Evolutionary conservation across 2,329 filamentous ascomycete species (phyloP).

Genomic region (Cordyceps sp.): DNA sequence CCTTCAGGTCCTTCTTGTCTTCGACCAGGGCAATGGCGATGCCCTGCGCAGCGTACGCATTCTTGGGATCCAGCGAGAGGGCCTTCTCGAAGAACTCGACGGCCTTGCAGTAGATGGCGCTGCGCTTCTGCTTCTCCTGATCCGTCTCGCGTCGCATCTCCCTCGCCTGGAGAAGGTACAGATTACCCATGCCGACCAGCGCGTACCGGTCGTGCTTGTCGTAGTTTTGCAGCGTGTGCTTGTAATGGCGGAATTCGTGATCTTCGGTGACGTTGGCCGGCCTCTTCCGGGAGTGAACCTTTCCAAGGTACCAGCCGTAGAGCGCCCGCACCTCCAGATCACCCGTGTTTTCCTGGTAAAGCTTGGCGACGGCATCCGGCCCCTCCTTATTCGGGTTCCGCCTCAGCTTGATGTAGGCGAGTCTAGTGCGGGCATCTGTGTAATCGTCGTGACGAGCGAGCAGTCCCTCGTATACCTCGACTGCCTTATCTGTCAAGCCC

Average conservation of each 20-base stretch:
- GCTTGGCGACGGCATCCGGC: constrained; percentile 66
- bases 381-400: constrained; percentile 73
- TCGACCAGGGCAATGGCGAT: constrained; percentile 88
- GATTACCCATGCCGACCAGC: constrained; percentile 89
- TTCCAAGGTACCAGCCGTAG: constrained; percentile 91
- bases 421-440: constrained; percentile 72
- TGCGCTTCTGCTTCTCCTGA: constrained; percentile 77
- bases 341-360: constrained; percentile 68
- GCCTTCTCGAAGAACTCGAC: constrained; percentile 99
- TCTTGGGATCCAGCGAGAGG: constrained; percentile 82
- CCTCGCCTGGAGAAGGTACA: constrained; percentile 70
- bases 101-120: constrained; percentile 72
- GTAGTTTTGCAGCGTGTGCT: constrained; percentile 82
- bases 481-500: constrained; percentile 64
- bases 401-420: constrained; percentile 79
- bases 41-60: constrained; percentile 91
- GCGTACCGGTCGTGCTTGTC: constrained; percentile 99
- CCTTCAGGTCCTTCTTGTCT: constrained; percentile 77
- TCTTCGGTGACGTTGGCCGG: constrained; percentile 73
- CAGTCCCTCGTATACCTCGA: constrained; percentile 75
- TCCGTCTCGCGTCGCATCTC: constrained; percentile 92
- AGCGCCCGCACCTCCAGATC: constrained; percentile 86
- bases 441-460: constrained; percentile 79
- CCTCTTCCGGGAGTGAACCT: constrained; percentile 62
- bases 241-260: constrained; percentile 83